Conservation (phyloP, 2,329 filamentous ascomycete genomes). For the Chaetothyriales sp. region DNA sequence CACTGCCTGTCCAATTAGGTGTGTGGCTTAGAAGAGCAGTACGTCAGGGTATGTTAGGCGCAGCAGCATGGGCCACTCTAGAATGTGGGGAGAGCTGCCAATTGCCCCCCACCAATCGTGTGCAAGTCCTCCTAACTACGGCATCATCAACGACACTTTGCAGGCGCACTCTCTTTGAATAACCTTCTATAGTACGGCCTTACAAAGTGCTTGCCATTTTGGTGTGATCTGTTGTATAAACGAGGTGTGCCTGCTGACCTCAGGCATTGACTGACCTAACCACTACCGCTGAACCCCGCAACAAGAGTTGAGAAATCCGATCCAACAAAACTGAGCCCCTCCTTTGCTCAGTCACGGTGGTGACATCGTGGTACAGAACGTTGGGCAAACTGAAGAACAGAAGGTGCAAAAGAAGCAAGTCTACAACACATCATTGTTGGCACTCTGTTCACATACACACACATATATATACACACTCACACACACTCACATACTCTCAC, state of each 20-base stretch:
- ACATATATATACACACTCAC: not conserved
- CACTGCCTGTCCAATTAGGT: not conserved
- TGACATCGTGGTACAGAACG: not conserved
- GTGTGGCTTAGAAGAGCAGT: not conserved
- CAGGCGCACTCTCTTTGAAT: not conserved
- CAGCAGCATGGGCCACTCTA: not conserved
- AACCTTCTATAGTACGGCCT: not conserved
- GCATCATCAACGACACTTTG: not conserved
- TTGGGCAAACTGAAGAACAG: not conserved
- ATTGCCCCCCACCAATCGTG: not conserved
- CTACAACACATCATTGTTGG: not conserved
- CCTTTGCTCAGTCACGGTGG: not conserved
- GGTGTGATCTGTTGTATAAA: not conserved
- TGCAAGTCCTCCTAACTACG: not conserved
- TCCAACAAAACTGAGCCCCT: not conserved
- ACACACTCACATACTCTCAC: not conserved
- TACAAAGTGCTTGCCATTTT: not conserved
- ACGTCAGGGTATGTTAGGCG: not conserved
- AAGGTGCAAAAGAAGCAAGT: not conserved
- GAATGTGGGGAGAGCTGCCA: not conserved
- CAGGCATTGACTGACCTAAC: not conserved
- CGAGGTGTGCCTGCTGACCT: not conserved
- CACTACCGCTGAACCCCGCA: not conserved
- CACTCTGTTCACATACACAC: not conserved
- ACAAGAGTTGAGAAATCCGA: not conserved